phyloP scores from a whole-genome alignment of 2,329 filamentous ascomycete genomes.

The Pseudogymnoascus sp. region DNA sequence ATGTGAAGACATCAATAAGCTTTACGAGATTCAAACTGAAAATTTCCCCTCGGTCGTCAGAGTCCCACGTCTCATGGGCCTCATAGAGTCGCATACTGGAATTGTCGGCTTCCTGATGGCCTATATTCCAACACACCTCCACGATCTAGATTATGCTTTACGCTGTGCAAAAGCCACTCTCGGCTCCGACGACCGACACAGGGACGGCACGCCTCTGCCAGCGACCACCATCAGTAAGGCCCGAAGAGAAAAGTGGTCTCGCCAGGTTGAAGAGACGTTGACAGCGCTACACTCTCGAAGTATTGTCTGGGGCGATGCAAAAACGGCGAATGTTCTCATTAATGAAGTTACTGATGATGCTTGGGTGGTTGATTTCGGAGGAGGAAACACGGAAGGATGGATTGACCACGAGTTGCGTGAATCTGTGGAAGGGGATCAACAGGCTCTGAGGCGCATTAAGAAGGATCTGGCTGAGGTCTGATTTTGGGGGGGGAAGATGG shows the following conservation, averaged over 20 bases:
- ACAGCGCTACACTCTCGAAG: neutral
- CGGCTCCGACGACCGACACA: neutral
- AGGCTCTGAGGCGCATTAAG: slow-evolving; percentile 8
- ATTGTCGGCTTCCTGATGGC: neutral
- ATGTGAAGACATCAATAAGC: neutral
- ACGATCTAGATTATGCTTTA: neutral
- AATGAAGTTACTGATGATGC: slow-evolving; percentile 5
- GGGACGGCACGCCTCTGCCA: neutral
- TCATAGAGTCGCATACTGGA: neutral
- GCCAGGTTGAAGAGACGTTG: neutral
- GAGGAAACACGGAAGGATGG: slow-evolving; percentile 13
- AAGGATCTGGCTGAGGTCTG: slow-evolving; percentile 7
- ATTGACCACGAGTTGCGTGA: slow-evolving; percentile 11
- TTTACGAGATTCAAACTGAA: neutral
- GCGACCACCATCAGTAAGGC: neutral
- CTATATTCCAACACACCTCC: neutral
- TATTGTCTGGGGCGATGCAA: neutral
- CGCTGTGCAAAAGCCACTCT: neutral
- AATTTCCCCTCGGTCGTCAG: neutral
- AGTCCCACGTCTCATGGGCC: neutral
- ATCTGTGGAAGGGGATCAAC: slow-evolving; percentile 8
- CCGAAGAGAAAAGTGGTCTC: neutral
- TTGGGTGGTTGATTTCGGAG: slow-evolving; percentile 13
- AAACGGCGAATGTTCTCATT: neutral
- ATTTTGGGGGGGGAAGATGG: neutral